Percentiles rank a stretch among this genome's conserved stretches.
These are phyloP conservation scores for Alternaria angustiovoidea DNA, from an alignment of 2,329 filamentous ascomycete species.

Conservation along the genomic window DNA sequence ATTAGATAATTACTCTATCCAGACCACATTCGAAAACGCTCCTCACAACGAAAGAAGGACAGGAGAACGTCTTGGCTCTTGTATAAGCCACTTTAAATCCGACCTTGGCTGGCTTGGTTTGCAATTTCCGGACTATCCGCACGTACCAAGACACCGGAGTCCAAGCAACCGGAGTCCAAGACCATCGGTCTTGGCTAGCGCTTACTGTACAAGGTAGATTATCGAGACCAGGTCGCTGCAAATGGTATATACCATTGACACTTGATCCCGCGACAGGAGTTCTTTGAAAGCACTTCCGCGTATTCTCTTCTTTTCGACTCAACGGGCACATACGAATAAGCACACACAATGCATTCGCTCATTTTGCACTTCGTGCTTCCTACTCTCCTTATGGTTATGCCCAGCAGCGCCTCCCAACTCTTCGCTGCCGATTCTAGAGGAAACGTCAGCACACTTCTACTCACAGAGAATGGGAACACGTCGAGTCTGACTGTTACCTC, in stretches of 20 bases:
- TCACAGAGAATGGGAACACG: neutral
- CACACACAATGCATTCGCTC: neutral
- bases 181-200: neutral
- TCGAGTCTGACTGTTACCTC: conserved; percentile 19
- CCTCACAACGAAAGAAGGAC: neutral
- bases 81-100: neutral
- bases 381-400: neutral
- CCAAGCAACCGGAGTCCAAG: neutral
- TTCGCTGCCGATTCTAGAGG: conserved; percentile 25
- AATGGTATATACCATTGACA: neutral
- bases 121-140: neutral
- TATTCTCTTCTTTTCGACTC: neutral
- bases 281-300: neutral
- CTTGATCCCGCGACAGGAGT: neutral
- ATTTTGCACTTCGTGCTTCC: neutral
- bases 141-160: neutral
- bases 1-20: too few relatives aligned
- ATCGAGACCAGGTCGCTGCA: neutral
- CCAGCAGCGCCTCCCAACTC: conserved; percentile 13
- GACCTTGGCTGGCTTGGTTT: neutral
- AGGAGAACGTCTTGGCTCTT: neutral
- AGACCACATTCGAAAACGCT: neutral
- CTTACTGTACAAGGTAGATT: neutral
- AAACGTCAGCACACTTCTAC: conserved; percentile 19
- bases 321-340: neutral